Percentiles rank a stretch among this genome's conserved stretches.
Evolutionary conservation across 31 red algal species (phyloP).

Genomic region (Endocladia muricata): DNA sequence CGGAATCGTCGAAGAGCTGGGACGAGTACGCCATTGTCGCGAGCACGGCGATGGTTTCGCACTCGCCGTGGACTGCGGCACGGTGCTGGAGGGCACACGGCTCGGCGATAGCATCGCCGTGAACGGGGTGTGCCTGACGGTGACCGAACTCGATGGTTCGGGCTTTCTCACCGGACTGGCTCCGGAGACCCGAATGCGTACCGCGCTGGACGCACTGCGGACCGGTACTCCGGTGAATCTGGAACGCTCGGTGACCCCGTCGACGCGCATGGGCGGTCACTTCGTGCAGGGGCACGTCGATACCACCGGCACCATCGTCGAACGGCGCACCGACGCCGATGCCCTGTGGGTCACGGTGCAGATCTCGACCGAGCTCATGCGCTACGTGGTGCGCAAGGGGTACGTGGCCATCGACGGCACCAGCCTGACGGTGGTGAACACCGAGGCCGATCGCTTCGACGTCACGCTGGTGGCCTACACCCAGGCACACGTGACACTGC

Average conservation of each 20-base stretch:
- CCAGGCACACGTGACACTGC: background rate
- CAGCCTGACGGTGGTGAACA: background rate
- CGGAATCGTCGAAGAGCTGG: background rate
- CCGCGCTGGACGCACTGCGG: background rate
- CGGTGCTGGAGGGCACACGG: background rate
- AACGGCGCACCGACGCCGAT: background rate
- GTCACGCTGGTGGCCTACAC: conserved; percentile 9
- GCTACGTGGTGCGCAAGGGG: background rate
- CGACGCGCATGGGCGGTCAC: background rate
- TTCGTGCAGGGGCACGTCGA: conserved; percentile 13
- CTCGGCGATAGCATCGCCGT: background rate
- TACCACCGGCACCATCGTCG: background rate
- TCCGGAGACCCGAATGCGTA: background rate
- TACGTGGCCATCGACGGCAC: conserved; percentile 6
- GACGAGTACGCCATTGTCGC: background rate
- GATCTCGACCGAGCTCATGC: background rate
- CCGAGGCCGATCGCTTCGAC: conserved; percentile 2
- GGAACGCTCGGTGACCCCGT: background rate
- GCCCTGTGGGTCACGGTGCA: background rate
- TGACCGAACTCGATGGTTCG: background rate
- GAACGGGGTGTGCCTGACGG: background rate
- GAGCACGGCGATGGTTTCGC: background rate
- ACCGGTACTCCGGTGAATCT: background rate
- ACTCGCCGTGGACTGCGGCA: background rate
- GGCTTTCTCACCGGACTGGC: background rate